These are phyloP conservation scores for Mycena pura DNA, from an alignment of 768 basidiomycete genomes.

Conservation along the genomic window DNA sequence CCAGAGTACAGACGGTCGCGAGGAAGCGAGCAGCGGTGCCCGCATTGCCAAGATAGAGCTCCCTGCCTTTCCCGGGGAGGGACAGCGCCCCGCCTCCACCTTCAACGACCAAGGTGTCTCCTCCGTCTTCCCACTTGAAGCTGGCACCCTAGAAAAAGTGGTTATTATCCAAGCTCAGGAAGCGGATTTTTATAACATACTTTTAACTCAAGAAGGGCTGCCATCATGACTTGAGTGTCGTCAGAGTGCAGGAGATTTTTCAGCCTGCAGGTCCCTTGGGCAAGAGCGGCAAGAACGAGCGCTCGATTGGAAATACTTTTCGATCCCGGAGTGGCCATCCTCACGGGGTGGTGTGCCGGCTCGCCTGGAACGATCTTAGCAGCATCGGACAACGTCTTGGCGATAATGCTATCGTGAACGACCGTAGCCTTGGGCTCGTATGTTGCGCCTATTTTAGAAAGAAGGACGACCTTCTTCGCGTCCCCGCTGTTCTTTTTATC, in stretches of 20 bases:
- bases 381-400: slow-evolving; percentile 81
- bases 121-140: slow-evolving; percentile 95
- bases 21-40: slow-evolving; percentile 98
- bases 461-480: slow-evolving; percentile 92
- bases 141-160: slow-evolving; percentile 71
- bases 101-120: slow-evolving; percentile 91
- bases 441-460: slow-evolving; percentile 90
- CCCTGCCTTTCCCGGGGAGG: slow-evolving; percentile 80
- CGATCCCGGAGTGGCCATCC: slow-evolving; percentile 92
- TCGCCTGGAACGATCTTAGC: slow-evolving; percentile 74
- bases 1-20: slow-evolving; percentile 93
- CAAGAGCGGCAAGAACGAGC: slow-evolving; percentile 91
- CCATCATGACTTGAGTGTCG: slow-evolving; percentile 99
- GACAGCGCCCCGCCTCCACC: slow-evolving; percentile 85
- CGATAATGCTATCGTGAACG: slow-evolving; percentile 82
- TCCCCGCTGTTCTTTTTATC: slow-evolving; percentile 98
- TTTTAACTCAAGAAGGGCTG: slow-evolving; percentile 86
- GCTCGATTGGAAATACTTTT: slow-evolving; percentile 97
- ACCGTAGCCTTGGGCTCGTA: slow-evolving; percentile 91
- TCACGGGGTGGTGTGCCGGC: slow-evolving; percentile 63
- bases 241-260: slow-evolving; percentile 95
- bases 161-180: neutral
- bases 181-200: slow-evolving; percentile 45
- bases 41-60: slow-evolving; percentile 95
- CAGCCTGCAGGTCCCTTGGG: slow-evolving; percentile 84